A percentile compares a stretch with the other conserved stretches of the same genome.
Conservation (phyloP, 495 filamentous ascomycete genomes). For the Neurospora tetrasperma region DNA sequence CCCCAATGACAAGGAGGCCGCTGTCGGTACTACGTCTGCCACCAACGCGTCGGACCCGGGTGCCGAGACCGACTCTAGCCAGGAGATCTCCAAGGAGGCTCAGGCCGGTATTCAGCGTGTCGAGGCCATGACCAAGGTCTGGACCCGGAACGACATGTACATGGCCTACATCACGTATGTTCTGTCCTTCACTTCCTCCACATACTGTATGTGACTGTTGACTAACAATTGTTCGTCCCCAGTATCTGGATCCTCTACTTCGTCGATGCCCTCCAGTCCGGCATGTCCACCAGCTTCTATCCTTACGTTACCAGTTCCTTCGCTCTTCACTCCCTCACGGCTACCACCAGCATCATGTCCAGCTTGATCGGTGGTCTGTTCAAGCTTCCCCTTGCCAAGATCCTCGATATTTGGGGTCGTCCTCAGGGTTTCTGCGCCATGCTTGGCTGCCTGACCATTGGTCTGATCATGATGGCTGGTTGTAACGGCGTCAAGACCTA, state of each 20-base stretch:
- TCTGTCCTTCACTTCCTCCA: neutral
- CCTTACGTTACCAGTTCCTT: constrained; percentile 42
- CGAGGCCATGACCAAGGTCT: constrained; percentile 19
- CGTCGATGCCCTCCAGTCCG: constrained; percentile 37
- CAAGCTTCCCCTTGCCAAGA: constrained; percentile 53
- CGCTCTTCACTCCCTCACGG: constrained; percentile 36
- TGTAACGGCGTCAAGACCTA: constrained; percentile 40
- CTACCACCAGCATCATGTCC: constrained; percentile 39
- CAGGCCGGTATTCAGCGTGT: constrained; percentile 19
- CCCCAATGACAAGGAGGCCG: constrained; percentile 15
- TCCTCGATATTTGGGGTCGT: constrained; percentile 56
- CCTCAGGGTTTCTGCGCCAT: constrained; percentile 35
- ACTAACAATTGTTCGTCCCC: neutral
- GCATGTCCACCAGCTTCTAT: constrained; percentile 28
- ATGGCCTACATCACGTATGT: constrained; percentile 21
- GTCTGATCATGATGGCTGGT: constrained; percentile 42
- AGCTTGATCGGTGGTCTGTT: constrained; percentile 50
- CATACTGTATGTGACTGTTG: neutral
- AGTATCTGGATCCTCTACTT: constrained; percentile 47
- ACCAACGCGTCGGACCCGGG: neutral
- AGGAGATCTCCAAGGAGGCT: constrained; percentile 14
- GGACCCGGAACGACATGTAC: constrained; percentile 13
- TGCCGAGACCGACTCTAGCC: constrained; percentile 9
- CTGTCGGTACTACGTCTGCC: neutral
- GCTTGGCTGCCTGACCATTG: constrained; percentile 31